Evolutionary conservation across 768 basidiomycete genomes (phyloP), one percentile per base, ranked within the genome.

Genomic region (Boletus vermiculosoides): DNA sequence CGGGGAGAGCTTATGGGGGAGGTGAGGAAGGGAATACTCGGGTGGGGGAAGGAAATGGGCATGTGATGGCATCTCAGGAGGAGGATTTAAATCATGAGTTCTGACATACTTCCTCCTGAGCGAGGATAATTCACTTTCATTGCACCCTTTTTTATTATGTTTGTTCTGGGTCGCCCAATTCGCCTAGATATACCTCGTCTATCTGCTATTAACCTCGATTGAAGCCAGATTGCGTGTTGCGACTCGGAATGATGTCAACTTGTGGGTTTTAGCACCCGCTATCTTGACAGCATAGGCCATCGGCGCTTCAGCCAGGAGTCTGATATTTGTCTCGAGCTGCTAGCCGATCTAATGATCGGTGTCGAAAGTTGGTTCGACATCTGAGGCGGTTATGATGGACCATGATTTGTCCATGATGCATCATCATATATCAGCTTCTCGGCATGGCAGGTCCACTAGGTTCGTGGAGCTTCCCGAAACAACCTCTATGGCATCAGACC

Each of bases 1-100:
- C 85, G 60, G 86, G 88, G 36, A 84, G 80, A n/a, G 74, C 81
- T 22, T 90, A 90, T 64, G 83, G 80, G 18, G 36, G 25, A 51
- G 69, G 50, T 59, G 65, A 51, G 53, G 50, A 54, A 51, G 42
- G 28, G 28, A 54, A 41, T n/a, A 50, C 20, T 33, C 61, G 56
- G 31, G 59, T 56, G 34, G 58, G 6, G 20, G 55, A 57, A 30
- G 69, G 67, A 31, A 55, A 57, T 33, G 66, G 50, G 31, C 54
- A 59, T 45, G 54, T 52, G 41, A 50, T 22, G 23, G 33, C 37
- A 45, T 47, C 73, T n/a, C 75, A 74, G 31, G 81, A 79, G 48
- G 77, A 78, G n/a, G 74, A 85, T 50, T 85, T 91, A 64, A 77
- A 73, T 47, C 89, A 91, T 63, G 78, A 90, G 65, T 84, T 90